Evolutionary conservation across 495 filamentous ascomycete genomes (phyloP), one percentile per base, ranked within the genome.

Genomic region (Hypoxylon lienhwacheense): DNA sequence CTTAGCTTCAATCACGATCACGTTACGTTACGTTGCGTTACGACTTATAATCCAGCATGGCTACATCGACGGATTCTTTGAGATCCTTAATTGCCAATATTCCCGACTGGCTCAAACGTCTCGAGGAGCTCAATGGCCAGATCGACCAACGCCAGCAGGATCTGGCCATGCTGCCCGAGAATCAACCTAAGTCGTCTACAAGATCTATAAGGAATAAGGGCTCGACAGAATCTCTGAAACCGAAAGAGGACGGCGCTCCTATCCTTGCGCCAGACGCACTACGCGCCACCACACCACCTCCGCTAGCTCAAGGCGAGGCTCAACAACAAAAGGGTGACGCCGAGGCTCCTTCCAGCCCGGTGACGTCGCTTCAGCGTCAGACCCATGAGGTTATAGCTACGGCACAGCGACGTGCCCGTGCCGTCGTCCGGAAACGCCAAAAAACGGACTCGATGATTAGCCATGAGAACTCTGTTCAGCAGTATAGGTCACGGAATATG

Each of bases 401-500:
- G n/a, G 75, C 67, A 8, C 75, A 73, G 35, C 66, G 69, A 19
- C 66, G 66, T 21, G 72, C 66, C 14, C 72, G 69, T 46, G 77
- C 71, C 20, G 76, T 68, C 14, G 60, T 72, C n/a, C 70, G 66
- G 62, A 79, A 72, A 64, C 79, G 81, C 48, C 76, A 79, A 29
- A 84, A 84, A 60, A 81, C 81, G 7, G 77, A 77, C 7, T 86
- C 84, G 5, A 69, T 84, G 50, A 63, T 79, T 17, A 85, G 81
- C 24, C 73, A 64, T 32, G 76, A 81, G 50, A 63, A 55, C 55
- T 69, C 39, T 58, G 72, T 60, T 48, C 81, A 62, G 34, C 76
- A 65, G 75, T 89, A 86, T 65, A 84, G 88, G 47, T 85, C 81
- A 8, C 81, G 87, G 46, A 83, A 81, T 53, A 90, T 90, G 80